These are phyloP conservation scores for Geotrichum klebahnii DNA, from an alignment of 1,139 yeast species.

Conservation along the genomic window DNA sequence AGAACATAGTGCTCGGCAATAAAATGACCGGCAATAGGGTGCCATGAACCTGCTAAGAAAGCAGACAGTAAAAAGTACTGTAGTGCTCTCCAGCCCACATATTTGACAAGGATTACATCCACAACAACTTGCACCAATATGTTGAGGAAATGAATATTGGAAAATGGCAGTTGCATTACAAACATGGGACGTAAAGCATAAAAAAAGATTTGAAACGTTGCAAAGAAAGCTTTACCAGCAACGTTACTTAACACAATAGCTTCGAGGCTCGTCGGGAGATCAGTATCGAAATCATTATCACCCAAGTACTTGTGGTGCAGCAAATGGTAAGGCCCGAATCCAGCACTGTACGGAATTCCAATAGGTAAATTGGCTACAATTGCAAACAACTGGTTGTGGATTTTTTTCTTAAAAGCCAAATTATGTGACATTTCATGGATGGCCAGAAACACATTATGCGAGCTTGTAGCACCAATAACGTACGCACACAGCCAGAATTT, in stretches of 20 bases:
- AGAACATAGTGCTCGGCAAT: constrained; percentile 89
- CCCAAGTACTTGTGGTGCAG: constrained; percentile 88
- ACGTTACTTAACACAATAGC: constrained; percentile 69
- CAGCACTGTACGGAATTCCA: constrained; percentile 86
- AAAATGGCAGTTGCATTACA: constrained; percentile 68
- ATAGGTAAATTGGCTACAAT: constrained; percentile 78
- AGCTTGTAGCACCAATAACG: constrained; percentile 77
- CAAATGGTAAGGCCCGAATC: constrained; percentile 88
- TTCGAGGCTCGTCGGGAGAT: constrained; percentile 75
- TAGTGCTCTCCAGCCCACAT: constrained; percentile 63
- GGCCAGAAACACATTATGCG: constrained; percentile 78
- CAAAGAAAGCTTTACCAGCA: constrained; percentile 85
- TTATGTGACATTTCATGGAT: constrained; percentile 87
- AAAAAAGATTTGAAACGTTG: constrained; percentile 82
- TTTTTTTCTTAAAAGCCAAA: constrained; percentile 73
- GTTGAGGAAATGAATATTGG: constrained; percentile 69
- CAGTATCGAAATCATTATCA: constrained; percentile 81
- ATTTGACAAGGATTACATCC: constrained; percentile 53
- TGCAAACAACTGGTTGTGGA: constrained; percentile 72
- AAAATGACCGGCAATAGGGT: constrained; percentile 93
- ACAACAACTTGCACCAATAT: constrained; percentile 56
- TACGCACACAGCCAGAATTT: constrained; percentile 64
- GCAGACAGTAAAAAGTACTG: constrained; percentile 69
- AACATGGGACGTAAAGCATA: constrained; percentile 90
- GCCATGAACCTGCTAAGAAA: constrained; percentile 84